Evolutionary conservation across 202 grass and related monocot genomes (phyloP).

Genomic region (Saccharum hybrid): DNA sequence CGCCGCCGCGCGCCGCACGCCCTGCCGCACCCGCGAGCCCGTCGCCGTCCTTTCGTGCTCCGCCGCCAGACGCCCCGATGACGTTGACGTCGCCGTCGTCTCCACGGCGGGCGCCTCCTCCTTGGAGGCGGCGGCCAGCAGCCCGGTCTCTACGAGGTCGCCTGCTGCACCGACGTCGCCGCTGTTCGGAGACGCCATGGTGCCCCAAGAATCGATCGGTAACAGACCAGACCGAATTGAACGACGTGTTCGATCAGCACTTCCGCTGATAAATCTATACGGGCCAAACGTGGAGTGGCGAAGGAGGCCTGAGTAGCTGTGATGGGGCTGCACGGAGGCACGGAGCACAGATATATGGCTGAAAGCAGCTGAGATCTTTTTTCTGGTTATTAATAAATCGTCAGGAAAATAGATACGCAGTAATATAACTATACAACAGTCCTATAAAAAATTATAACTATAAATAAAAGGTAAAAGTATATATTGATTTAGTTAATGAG

Average conservation of each 20-base stretch:
- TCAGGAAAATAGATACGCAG: too few species aligned
- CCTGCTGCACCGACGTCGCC: not conserved
- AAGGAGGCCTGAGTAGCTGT: too few species aligned
- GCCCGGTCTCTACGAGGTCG: slow-evolving; percentile 46
- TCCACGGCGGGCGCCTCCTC: not conserved
- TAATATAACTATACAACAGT: too few species aligned
- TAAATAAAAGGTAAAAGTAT: too few species aligned
- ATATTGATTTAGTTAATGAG: too few species aligned
- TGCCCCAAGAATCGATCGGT: not conserved
- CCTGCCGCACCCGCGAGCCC: not conserved
- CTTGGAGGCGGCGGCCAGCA: slow-evolving; percentile 2
- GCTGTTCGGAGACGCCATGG: slow-evolving; percentile 37
- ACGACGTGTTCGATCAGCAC: not conserved
- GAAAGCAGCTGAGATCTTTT: too few species aligned
- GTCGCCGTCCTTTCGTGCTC: not conserved
- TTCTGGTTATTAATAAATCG: too few species aligned
- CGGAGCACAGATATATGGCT: too few species aligned
- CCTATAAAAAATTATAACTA: too few species aligned
- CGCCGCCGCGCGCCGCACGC: slow-evolving; percentile 26
- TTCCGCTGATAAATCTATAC: not conserved
- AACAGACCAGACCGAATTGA: not conserved
- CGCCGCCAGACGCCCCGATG: not conserved
- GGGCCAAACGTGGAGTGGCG: too few species aligned
- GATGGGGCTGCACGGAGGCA: too few species aligned
- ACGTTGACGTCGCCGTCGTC: not conserved